Evolutionary conservation across 2,329 filamentous ascomycete genomes (phyloP).

Genomic region (Sclerotiophoma versabilis): DNA sequence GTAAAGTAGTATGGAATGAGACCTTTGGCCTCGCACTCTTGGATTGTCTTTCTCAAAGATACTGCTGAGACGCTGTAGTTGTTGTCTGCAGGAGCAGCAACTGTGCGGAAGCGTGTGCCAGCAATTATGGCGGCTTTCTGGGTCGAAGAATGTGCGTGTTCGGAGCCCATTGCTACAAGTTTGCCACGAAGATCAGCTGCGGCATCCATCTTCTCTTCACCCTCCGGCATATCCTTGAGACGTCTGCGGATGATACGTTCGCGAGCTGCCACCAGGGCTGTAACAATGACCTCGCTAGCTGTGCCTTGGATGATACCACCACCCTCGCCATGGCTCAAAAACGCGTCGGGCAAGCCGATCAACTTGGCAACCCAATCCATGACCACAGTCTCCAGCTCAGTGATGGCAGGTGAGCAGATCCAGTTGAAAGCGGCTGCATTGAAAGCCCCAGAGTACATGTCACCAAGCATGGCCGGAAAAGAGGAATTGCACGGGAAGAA

Average conservation of each 20-base stretch:
- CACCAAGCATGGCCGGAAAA: slow-evolving; percentile 86
- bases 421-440: slow-evolving; percentile 95
- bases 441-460: slow-evolving; percentile 90
- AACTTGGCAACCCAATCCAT: slow-evolving; percentile 89
- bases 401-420: slow-evolving; percentile 91
- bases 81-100: slow-evolving; percentile 68
- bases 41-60: slow-evolving; percentile 67
- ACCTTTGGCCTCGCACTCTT: slow-evolving; percentile 70
- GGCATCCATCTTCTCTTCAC: slow-evolving; percentile 59
- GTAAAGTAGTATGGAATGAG: slow-evolving; percentile 88
- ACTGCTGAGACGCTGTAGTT: slow-evolving; percentile 74
- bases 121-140: slow-evolving; percentile 88
- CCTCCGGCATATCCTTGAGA: slow-evolving; percentile 38
- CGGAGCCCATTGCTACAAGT: slow-evolving; percentile 81
- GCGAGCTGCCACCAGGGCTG: slow-evolving; percentile 84
- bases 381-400: slow-evolving; percentile 90
- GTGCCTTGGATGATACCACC: slow-evolving; percentile 96
- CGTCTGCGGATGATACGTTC: slow-evolving; percentile 66
- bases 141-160: slow-evolving; percentile 81
- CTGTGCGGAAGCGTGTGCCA: slow-evolving; percentile 78
- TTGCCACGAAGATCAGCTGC: slow-evolving; percentile 70
- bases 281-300: slow-evolving; percentile 86
- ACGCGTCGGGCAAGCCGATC: slow-evolving; percentile 75
- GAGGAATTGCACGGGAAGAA: slow-evolving; percentile 87
- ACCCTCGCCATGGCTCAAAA: slow-evolving; percentile 74